Evolutionary conservation across 768 basidiomycete species (phyloP).

Genomic region (Lactarius indigo): DNA sequence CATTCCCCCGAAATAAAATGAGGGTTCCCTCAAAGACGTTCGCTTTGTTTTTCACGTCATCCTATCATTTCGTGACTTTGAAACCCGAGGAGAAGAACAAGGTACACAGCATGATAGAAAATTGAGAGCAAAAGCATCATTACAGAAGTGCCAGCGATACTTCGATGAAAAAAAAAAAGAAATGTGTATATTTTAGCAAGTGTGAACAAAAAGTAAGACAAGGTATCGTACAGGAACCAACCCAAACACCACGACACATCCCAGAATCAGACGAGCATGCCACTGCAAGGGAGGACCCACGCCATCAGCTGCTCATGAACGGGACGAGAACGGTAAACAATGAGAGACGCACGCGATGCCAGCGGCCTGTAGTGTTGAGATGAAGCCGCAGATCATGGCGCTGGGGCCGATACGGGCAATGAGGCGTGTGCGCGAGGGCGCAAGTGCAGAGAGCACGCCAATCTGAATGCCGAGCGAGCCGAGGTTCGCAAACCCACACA

Average conservation of each 20-base stretch:
- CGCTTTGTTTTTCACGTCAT: no score
- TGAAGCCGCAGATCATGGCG: conserved; percentile 68
- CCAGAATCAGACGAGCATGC: conserved; percentile 32
- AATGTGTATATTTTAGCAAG: neutral
- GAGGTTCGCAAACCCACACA: conserved; percentile 90
- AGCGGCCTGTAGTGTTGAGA: conserved; percentile 60
- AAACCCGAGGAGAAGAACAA: no score
- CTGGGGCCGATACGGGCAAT: conserved; percentile 69
- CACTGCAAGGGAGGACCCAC: conserved; percentile 19
- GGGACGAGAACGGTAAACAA: no score
- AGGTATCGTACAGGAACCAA: neutral
- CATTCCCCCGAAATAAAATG: no score
- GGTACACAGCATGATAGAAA: no score
- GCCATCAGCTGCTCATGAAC: neutral
- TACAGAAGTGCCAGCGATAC: no score
- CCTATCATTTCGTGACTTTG: no score
- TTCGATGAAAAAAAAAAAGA: no score
- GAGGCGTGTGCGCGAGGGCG: conserved; percentile 61
- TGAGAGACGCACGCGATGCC: conserved; percentile 51
- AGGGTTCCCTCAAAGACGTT: no score
- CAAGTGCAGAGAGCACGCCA: conserved; percentile 67
- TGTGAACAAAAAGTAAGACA: neutral
- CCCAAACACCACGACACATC: neutral
- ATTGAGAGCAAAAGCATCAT: no score
- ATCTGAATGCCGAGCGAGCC: conserved; percentile 85